Evolutionary conservation across 148 eudicot genomes (phyloP).

Genomic region (Vaccinium vitisidaea): DNA sequence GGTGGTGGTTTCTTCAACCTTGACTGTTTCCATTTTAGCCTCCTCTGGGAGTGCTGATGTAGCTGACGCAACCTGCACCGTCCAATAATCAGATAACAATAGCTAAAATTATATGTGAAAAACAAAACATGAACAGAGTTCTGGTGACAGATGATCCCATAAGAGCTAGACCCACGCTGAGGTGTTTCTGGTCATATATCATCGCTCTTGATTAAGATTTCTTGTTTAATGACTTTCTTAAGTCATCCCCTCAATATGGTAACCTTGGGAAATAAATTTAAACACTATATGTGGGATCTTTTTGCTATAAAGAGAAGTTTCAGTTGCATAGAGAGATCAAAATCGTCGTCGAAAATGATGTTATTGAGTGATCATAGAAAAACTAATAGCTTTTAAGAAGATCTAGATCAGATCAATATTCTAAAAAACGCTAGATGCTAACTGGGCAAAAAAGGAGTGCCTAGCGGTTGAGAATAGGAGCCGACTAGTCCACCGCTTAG

Average conservation of each 20-base stretch:
- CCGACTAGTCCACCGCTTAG: no score
- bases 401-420: not conserved
- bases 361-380: not conserved
- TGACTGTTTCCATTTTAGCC: conserved; percentile 10
- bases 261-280: not conserved
- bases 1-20: conserved; percentile 13
- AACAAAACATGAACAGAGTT: not conserved
- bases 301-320: not conserved
- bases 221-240: not conserved
- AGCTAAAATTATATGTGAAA: not conserved
- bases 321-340: not conserved
- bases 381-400: not conserved
- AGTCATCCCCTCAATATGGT: not conserved
- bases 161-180: not conserved
- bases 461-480: no score
- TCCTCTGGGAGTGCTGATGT: conserved; percentile 28
- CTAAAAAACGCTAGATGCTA: no score
- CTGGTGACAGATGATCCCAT: not conserved
- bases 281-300: not conserved
- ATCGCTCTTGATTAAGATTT: not conserved
- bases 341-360: not conserved
- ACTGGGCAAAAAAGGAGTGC: no score
- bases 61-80: conserved; percentile 28
- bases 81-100: not conserved
- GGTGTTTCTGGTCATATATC: not conserved